Base-by-base conservation (phyloP, 768 basidiomycete genomes). In the Lactarius vividus region DNA sequence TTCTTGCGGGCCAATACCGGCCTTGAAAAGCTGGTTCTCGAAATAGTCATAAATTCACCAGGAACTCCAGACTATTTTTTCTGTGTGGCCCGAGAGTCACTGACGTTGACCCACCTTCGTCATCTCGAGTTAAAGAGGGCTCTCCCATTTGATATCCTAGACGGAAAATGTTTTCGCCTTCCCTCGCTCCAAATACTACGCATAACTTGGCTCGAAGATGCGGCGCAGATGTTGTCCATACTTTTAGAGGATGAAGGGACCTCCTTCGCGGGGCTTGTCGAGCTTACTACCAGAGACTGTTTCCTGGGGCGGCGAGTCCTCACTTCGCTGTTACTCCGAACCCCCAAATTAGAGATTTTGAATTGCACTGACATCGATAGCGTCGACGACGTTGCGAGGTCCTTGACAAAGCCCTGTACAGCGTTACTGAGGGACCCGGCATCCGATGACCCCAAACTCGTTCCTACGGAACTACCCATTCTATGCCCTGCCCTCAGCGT, bases 1-100 rank as follows among this genome's bases (percentile, higher is more conserved):
- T 31, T 76, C 46, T 57, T 77, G n/a, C 67, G 65, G 31, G 55
- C 52, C 20, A 74, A 75, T 57, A 62, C 63, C 20, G 29, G 59
- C 3, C 66, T 77, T 23, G 68, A 71, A 54, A 62, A 49, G 29
- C 54, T 77, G 18, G 59, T 68, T 28, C 7, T 68, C n/a, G 26
- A 62, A 49, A 13, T 56, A 5, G 18, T n/a, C 29, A 33, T 8
- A 7, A 11, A 35, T 11, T 10, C 52, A 6, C 4, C 15, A 39
- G 40, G 29, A 26, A 3, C 15, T 26, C 33, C 58, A 11, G 35
- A 55, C 7, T 11, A 35, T 35, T 11, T 11, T 35, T 35, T 35
- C 11, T 11, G 0, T 35, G 11, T 15, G 13, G 3, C 15, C 35
- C 35, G 35, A 39, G 37, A 39, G 13, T 31, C 60, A 20, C 37